These are phyloP conservation scores for Neurospora tetrasperma DNA, from an alignment of 495 filamentous ascomycete species.

Conservation along the genomic window DNA sequence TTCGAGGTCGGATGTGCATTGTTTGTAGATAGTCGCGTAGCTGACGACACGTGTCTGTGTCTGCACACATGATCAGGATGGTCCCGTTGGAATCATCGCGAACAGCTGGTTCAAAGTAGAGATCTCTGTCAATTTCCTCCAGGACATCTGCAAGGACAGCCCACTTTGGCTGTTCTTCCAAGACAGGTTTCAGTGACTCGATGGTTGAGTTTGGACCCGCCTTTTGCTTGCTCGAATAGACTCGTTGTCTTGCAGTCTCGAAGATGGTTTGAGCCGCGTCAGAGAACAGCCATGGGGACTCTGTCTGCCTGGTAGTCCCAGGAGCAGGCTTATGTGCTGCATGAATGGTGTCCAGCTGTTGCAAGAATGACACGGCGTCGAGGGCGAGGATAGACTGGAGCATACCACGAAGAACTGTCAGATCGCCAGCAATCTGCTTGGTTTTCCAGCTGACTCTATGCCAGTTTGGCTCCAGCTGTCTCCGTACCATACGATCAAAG, in stretches of 20 bases:
- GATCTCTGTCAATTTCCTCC: slow-evolving; percentile 86
- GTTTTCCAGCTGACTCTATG: slow-evolving; percentile 93
- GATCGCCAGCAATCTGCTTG: slow-evolving; percentile 81
- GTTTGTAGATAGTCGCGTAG: slow-evolving; percentile 83
- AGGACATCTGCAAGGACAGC: slow-evolving; percentile 72
- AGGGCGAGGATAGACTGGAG: slow-evolving; percentile 77
- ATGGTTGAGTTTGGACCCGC: slow-evolving; percentile 32
- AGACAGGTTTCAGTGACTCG: slow-evolving; percentile 69
- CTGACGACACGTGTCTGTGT: slow-evolving; percentile 78
- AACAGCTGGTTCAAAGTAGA: slow-evolving; percentile 65
- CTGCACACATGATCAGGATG: slow-evolving; percentile 90
- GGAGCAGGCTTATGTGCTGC: slow-evolving; percentile 82
- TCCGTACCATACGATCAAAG: slow-evolving; percentile 79
- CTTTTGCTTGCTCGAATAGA: slow-evolving; percentile 53
- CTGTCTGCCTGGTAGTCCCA: slow-evolving; percentile 75
- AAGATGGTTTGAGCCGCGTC: slow-evolving; percentile 94
- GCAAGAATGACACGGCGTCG: slow-evolving; percentile 84
- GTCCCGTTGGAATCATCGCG: slow-evolving; percentile 84
- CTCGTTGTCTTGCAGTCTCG: slow-evolving; percentile 75
- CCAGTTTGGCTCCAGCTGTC: slow-evolving; percentile 94
- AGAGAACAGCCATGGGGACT: slow-evolving; percentile 93
- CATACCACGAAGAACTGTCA: slow-evolving; percentile 77
- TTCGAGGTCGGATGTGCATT: slow-evolving; percentile 66
- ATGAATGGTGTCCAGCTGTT: slow-evolving; percentile 88
- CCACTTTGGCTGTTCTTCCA: slow-evolving; percentile 97